Base-by-base conservation (phyloP, 2,329 filamentous ascomycete species). In the Paramyrothecium sp. region DNA sequence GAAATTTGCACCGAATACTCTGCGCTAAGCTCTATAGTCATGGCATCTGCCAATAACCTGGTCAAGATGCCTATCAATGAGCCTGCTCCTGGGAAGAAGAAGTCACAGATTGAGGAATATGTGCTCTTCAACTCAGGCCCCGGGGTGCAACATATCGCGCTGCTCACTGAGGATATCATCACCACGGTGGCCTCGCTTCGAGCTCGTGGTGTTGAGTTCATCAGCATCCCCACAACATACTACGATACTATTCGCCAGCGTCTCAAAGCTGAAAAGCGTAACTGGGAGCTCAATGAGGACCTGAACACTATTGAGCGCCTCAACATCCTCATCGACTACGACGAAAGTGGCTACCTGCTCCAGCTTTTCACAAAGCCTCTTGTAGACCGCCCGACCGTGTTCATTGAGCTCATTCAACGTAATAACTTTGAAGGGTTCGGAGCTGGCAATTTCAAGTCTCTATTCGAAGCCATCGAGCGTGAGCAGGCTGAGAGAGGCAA, bases 51-150 rank as follows among this genome's bases (percentile, higher is more conserved):
- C 49, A 88, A 90, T 74, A 86, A 90, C 46, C 73, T 86, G 2
- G 89, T 94, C 71, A 94, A 94, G 74, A 94, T 94, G 89, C 91
- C 91, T 60, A 92, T 95, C 81, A 94, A 94, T 76, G 90, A 94
- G 74, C 91, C 91, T 0, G 91, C 91, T 0, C 78, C 82, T 17
- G 91, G 90, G 54, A 91, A 91, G 75, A 90, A 88, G 72, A 88
- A 89, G 69, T 88, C 84, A 3, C 91, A 95, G 73, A 94, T 95
- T 64, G 90, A 94, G 72, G 91, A 94, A 74, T 90, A 85, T 66
- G 84, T 94, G 56, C 80, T 89, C 67, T 94, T 91, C 77, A 92
- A 93, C 75, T 83, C 85, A 58, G 91, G 49, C 17, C 79, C 90
- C 0, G 91, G 91, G 26, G 89, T 95, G 0, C 91, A 95, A 74